A percentile compares a stretch with the other conserved stretches of the same genome.
These are phyloP conservation scores for Neurospora sp. DNA, from an alignment of 495 filamentous ascomycete species.

Conservation along the genomic window DNA sequence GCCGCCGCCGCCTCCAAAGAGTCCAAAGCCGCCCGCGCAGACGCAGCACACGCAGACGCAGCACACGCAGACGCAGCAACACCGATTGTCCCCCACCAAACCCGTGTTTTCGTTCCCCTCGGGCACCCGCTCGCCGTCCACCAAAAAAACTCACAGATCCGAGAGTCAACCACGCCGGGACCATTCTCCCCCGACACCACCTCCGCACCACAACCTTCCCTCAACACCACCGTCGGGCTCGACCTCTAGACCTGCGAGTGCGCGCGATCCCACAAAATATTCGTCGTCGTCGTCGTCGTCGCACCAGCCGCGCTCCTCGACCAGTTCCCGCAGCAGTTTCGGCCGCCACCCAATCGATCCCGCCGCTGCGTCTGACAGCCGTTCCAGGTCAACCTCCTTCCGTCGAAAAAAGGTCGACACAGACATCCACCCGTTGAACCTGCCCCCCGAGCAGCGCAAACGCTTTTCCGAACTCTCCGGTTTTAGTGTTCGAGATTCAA, in stretches of 20 bases:
- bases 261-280: not conserved
- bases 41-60: conserved; percentile 4
- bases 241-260: not conserved
- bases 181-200: not conserved
- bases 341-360: conserved; percentile 30
- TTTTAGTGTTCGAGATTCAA: conserved; percentile 55
- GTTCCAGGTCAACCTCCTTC: conserved; percentile 19
- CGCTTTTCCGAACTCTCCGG: conserved; percentile 61
- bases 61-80: conserved; percentile 15
- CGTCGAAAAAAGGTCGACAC: conserved; percentile 48
- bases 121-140: not conserved
- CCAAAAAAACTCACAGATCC: not conserved
- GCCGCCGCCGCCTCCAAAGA: conserved; percentile 18
- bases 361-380: not conserved
- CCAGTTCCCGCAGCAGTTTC: conserved; percentile 30
- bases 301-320: conserved; percentile 26
- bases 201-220: not conserved
- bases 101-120: not conserved
- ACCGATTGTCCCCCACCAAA: conserved; percentile 1
- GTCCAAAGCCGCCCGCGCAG: conserved; percentile 8
- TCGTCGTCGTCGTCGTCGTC: conserved; percentile 6
- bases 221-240: not conserved
- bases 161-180: not conserved
- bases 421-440: conserved; percentile 74
- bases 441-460: conserved; percentile 74